These are phyloP conservation scores for Brassica cretica DNA, from an alignment of 345 rosid species.

Conservation along the genomic window DNA sequence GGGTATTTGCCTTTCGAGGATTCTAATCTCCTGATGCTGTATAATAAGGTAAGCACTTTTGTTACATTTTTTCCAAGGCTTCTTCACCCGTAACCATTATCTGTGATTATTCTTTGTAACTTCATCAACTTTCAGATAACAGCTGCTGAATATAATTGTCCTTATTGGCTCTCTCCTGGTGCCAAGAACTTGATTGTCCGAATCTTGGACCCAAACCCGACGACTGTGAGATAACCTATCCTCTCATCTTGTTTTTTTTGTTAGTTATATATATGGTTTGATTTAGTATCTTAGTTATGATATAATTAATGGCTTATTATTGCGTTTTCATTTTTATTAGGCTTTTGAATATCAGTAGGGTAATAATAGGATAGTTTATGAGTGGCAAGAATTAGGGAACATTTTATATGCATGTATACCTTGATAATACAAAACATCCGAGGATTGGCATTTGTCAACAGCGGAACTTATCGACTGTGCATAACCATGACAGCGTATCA, in stretches of 20 bases:
- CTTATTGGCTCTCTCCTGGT: conserved; percentile 93
- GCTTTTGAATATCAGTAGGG: not conserved
- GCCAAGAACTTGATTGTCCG: conserved; percentile 84
- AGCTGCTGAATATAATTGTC: conserved; percentile 76
- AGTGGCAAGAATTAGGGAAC: conserved; percentile 10
- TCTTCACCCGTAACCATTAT: conserved; percentile 17
- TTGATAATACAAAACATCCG: not conserved
- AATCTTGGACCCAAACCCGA: conserved; percentile 90
- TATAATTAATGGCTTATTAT: not conserved
- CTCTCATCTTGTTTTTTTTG: not conserved
- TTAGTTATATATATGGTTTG: not conserved
- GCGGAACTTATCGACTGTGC: conserved; percentile 26
- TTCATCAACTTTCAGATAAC: conserved; percentile 56
- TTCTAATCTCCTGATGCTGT: conserved; percentile 72
- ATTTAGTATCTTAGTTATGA: conserved; percentile 12
- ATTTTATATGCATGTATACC: conserved; percentile 1
- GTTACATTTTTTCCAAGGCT: not conserved
- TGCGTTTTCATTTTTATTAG: not conserved
- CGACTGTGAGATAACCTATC: conserved; percentile 59
- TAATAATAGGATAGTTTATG: not conserved
- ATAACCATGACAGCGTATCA: conserved; percentile 70
- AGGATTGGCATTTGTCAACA: not conserved
- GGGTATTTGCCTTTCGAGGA: conserved; percentile 97
- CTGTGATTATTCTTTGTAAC: conserved; percentile 20
- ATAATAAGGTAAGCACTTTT: conserved; percentile 67